Evolutionary conservation across 495 filamentous ascomycete species (phyloP).

Genomic region (Daldinia decipiens): DNA sequence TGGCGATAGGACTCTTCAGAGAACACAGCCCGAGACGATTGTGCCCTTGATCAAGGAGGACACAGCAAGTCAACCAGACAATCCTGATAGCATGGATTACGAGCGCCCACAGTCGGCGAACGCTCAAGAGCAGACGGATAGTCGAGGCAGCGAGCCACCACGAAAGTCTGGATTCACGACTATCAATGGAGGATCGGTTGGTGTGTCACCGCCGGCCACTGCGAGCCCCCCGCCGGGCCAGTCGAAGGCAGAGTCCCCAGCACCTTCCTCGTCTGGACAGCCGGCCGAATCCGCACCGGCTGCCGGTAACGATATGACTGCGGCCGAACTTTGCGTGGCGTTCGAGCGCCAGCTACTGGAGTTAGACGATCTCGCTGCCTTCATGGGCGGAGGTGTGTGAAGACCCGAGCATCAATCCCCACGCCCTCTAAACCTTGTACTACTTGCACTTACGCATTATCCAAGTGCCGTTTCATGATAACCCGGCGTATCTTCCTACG

Average conservation of each 20-base stretch:
- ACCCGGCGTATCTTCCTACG: conserved; percentile 17
- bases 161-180: conserved; percentile 60
- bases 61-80: conserved; percentile 55
- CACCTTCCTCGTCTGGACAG: conserved; percentile 46
- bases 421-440: conserved; percentile 19
- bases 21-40: conserved; percentile 39
- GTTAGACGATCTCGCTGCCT: conserved; percentile 61
- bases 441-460: conserved; percentile 14
- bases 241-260: conserved; percentile 55
- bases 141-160: conserved; percentile 57
- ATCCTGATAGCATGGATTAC: conserved; percentile 59
- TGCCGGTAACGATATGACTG: conserved; percentile 58
- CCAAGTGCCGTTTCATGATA: not conserved
- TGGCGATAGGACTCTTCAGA: conserved; percentile 45
- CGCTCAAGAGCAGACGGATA: conserved; percentile 45
- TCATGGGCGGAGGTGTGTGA: conserved; percentile 64
- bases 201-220: conserved; percentile 54
- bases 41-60: conserved; percentile 60
- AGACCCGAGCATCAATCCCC: not conserved
- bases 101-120: conserved; percentile 48
- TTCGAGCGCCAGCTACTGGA: conserved; percentile 63
- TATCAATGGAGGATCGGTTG: conserved; percentile 61
- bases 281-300: conserved; percentile 35
- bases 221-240: conserved; percentile 53
- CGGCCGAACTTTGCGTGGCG: conserved; percentile 58